Evolutionary conservation across 352 stramenopile species (phyloP).

Genomic region (Aphanomyces astaci): DNA sequence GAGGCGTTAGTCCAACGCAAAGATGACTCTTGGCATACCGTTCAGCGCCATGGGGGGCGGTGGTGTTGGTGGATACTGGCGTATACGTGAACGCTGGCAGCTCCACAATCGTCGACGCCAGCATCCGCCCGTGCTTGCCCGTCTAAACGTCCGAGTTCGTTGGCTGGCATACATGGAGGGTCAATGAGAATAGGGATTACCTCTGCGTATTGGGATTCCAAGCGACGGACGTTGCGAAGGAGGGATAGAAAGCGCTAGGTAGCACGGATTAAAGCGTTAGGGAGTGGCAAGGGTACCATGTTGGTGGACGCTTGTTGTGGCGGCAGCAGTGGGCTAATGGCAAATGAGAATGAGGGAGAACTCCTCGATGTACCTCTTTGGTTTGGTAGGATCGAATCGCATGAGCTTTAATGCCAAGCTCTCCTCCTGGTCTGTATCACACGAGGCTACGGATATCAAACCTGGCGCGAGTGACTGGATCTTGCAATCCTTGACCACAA

Average conservation of each 20-base stretch:
- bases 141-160: too few species aligned
- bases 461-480: neutral
- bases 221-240: conserved; percentile 9
- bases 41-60: neutral
- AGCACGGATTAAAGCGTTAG: neutral
- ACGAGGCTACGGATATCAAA: conserved; percentile 13
- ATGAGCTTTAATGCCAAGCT: conserved; percentile 18
- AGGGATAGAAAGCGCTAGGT: conserved; percentile 10
- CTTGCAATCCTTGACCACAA: neutral
- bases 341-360: neutral
- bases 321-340: neutral
- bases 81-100: conserved; percentile 7
- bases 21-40: neutral
- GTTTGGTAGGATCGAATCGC: neutral
- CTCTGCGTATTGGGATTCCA: conserved; percentile 14
- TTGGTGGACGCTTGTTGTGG: neutral
- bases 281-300: neutral
- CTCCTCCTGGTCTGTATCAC: conserved; percentile 11
- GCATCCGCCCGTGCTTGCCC: conserved; percentile 11
- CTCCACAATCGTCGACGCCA: conserved; percentile 11
- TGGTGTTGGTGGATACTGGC: neutral
- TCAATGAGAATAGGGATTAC: neutral
- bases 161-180: neutral
- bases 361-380: neutral
- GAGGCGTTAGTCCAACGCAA: neutral